Percentiles rank a stretch among this genome's conserved stretches.
Conservation (phyloP, 1,284 basidiomycete genomes). For the Malassezia obtusa region DNA sequence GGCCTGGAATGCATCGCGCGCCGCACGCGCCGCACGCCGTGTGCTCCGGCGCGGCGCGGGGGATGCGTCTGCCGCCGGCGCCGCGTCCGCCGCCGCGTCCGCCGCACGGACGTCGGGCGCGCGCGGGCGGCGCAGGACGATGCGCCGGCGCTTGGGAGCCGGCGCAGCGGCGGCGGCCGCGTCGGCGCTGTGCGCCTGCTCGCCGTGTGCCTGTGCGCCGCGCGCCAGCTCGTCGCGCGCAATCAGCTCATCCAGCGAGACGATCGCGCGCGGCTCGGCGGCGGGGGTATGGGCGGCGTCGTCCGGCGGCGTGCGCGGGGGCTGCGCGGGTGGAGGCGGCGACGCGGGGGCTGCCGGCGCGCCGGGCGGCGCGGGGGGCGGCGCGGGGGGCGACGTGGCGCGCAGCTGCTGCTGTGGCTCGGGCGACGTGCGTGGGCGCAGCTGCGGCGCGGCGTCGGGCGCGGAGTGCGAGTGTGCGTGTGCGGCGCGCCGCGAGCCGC, state of each 20-base stretch:
- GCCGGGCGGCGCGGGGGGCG: too few relatives aligned
- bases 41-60: neutral
- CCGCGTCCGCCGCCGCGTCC: neutral
- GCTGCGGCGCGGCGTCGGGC: neutral
- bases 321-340: too few relatives aligned
- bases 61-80: too few relatives aligned
- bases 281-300: too few relatives aligned
- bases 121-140: neutral
- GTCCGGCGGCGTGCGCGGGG: too few relatives aligned
- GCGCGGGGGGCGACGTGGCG: neutral
- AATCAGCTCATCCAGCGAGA: conserved; percentile 11
- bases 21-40: neutral
- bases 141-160: conserved; percentile 8
- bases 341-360: too few relatives aligned
- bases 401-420: neutral
- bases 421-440: neutral
- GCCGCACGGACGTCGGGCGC: too few relatives aligned
- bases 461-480: too few relatives aligned
- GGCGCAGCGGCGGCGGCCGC: neutral
- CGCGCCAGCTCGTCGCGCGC: neutral
- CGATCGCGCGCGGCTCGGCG: neutral
- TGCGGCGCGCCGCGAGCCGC: too few relatives aligned
- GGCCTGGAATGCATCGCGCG: neutral
- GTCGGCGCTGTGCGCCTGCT: neutral
- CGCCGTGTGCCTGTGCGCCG: neutral